Base-by-base conservation (phyloP, 257 asterid species). In the Scutellaria minor region DNA sequence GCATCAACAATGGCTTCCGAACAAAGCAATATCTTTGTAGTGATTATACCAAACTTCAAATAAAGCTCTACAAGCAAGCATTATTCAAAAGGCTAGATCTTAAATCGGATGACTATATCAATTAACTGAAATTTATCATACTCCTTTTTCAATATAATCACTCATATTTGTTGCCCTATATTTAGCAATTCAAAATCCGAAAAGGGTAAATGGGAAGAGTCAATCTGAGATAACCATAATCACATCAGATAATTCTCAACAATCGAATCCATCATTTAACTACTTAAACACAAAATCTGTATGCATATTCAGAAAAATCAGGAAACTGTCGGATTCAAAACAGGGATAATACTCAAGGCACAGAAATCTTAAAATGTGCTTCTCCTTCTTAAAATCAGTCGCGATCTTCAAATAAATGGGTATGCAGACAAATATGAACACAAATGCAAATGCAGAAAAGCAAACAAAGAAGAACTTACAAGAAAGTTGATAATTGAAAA, bases 41-140 rank as follows among this genome's bases (percentile, higher is more conserved):
- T 5, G 22, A 60, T 12, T n/a, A 24, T 24, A 60, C 53, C 70
- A 47, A 76, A 67, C 74, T 62, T 74, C 70, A 63, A 68, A 69
- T 14, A 52, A 3, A 78, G 69, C 70, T 55, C 63, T 22, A 46
- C 15, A 54, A 14, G 31, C 63, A 58, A 59, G 13, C 18, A 18
- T 42, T 37, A n/a, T 20, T n/a, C 31, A 54, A 64, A 35, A 60
- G 6, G 35, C 39, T 8, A 74, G 79, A 80, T 82, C 84, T 76
- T 59, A 15, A 59, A 12, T 71, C 66, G 1, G 57, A 57, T 48
- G 7, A 37, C 46, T 7, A n/a, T 54, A 15, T 15, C 46, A 57
- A n/a, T 5, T 37, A 71, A 48, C 51, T 5, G 22, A 57, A 48
- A 65, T 39, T 10, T 44, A 20, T 56, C 58, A 53, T 13, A 47